Base-by-base conservation (phyloP, 2,329 filamentous ascomycete species). In the Aspergillus sp. region DNA sequence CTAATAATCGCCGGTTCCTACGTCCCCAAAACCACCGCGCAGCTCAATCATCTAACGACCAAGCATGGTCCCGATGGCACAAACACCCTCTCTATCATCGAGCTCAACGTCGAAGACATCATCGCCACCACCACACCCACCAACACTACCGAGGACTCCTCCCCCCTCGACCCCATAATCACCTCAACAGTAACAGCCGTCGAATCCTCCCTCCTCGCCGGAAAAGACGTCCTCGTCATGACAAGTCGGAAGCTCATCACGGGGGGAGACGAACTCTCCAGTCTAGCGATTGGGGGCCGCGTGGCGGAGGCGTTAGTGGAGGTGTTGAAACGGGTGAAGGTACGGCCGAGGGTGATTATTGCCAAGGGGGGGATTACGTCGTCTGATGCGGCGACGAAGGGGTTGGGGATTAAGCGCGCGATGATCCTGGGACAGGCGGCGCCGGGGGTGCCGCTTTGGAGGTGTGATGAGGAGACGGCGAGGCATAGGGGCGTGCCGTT, bases 351-450 rank as follows among this genome's bases (percentile, higher is more conserved):
- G 49, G 87, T 86, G 65, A 73, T 87, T 2, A 84, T 87, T 67
- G 84, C 84, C 0, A 87, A 82, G 70, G 84, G 85, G 0, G 85
- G 85, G 9, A 87, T 87, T 47, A 87, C 85, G 0, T 84, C 81
- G 0, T 85, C 83, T 0, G 84, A 87, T 54, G 82, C 83, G 66
- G 85, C 85, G 0, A 86, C 82, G 0, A 86, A 87, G 55, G 83
- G 82, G 0, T 65, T 88, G 12, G 75, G 74, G 15, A 82, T 87
- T 72, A 83, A 82, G 68, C 75, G 80, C 28, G 85, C 85, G 4
- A 79, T 74, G 62, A 80, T 87, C 41, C 74, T 86, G 0, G 85
- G 85, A 0, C 85, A 87, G 63, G 85, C 85, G 1, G 83, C 84
- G 0, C 77, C 83, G 0, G 85, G 84, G 1, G 83, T 87, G 8